phyloP scores from a whole-genome alignment of 1,139 yeast genomes.

The Zygoascus hellenicus region DNA sequence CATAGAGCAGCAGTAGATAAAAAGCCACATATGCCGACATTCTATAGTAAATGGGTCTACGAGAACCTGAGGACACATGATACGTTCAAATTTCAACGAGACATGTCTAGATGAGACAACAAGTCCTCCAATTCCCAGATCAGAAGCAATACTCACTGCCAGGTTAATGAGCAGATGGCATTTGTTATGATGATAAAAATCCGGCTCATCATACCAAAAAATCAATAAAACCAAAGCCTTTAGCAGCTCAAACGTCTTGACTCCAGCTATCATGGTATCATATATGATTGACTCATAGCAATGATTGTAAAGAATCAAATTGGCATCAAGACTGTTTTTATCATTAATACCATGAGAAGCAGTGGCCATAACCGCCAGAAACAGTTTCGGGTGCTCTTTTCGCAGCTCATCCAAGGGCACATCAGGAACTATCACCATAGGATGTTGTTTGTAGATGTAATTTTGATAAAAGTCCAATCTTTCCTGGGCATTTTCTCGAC shows the following conservation, averaged over 20 bases:
- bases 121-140: constrained; percentile 61
- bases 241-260: constrained; percentile 62
- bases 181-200: constrained; percentile 70
- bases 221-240: constrained; percentile 56
- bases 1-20: constrained; percentile 28
- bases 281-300: constrained; percentile 53
- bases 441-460: constrained; percentile 35
- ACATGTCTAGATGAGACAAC: constrained; percentile 15
- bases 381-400: constrained; percentile 50
- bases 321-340: constrained; percentile 27
- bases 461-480: constrained; percentile 29
- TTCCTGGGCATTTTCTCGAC: constrained; percentile 29
- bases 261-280: constrained; percentile 66
- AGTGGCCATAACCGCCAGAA: constrained; percentile 60
- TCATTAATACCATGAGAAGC: constrained; percentile 43
- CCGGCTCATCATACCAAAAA: constrained; percentile 82
- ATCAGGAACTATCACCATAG: constrained; percentile 47
- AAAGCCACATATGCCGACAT: constrained; percentile 34
- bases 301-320: constrained; percentile 49
- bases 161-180: constrained; percentile 63
- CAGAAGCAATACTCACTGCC: constrained; percentile 66
- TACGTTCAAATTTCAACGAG: constrained; percentile 26
- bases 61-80: constrained; percentile 36
- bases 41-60: constrained; percentile 33
- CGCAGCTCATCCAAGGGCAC: constrained; percentile 46